phyloP scores from a whole-genome alignment of 345 rosid species.

The Boechera stricta region DNA sequence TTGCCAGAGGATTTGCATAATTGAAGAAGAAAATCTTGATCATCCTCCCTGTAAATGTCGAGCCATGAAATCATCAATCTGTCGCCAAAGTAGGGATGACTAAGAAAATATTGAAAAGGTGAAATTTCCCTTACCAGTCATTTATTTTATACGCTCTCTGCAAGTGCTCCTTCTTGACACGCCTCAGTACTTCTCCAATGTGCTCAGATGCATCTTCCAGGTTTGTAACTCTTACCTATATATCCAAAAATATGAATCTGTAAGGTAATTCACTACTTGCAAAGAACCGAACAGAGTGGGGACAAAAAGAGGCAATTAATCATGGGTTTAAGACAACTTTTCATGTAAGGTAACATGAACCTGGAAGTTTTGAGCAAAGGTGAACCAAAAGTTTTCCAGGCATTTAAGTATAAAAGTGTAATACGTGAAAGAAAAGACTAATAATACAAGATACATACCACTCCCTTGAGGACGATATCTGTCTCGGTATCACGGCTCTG shows the following conservation, averaged over 20 bases:
- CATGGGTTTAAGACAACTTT: neutral
- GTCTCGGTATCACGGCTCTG: constrained; percentile 89
- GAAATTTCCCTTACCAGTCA: constrained; percentile 58
- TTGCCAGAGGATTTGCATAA: constrained; percentile 81
- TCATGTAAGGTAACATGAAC: neutral
- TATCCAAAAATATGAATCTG: neutral
- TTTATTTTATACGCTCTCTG: constrained; percentile 86
- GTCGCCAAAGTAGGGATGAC: neutral
- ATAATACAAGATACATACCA: constrained; percentile 58
- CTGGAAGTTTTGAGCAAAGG: neutral
- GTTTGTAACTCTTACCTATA: constrained; percentile 75
- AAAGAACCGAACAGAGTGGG: neutral
- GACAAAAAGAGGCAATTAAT: neutral
- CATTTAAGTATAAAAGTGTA: neutral
- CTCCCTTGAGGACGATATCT: constrained; percentile 93
- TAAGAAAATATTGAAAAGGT: neutral
- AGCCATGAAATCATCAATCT: neutral
- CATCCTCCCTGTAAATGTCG: constrained; percentile 68
- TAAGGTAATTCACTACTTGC: constrained; percentile 10
- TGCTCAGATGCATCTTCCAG: constrained; percentile 88
- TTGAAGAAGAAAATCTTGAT: constrained; percentile 80
- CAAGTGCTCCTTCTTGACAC: constrained; percentile 89
- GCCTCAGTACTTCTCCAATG: constrained; percentile 85
- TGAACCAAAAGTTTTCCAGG: neutral
- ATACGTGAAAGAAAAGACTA: neutral